A percentile compares a stretch with the other conserved stretches of the same genome.
phyloP scores from a whole-genome alignment of 2,329 filamentous ascomycete genomes.

The Cryphonectria parasitica region DNA sequence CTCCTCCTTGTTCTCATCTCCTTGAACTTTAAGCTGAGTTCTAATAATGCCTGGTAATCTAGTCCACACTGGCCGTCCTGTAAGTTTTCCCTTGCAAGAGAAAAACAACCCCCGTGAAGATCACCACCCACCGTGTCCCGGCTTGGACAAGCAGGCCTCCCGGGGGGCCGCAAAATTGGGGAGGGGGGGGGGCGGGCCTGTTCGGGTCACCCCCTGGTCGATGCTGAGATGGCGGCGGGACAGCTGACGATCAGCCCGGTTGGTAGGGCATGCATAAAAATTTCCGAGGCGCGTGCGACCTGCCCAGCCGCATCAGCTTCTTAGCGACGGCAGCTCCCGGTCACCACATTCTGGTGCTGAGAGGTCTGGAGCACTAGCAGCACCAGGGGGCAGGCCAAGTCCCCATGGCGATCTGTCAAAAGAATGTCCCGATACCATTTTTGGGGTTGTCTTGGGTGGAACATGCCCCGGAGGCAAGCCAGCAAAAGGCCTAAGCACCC shows the following conservation, averaged over 20 bases:
- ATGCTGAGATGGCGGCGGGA: constrained; percentile 17
- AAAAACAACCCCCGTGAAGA: constrained; percentile 3
- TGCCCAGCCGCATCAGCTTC: constrained; percentile 19
- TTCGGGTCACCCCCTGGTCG: constrained; percentile 9
- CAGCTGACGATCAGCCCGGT: constrained; percentile 25
- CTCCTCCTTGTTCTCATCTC: not conserved
- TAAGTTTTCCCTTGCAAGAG: not conserved
- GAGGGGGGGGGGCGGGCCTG: not conserved
- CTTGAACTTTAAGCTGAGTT: not conserved
- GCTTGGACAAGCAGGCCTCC: not conserved
- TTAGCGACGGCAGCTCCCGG: constrained; percentile 5
- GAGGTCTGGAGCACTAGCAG: constrained; percentile 2
- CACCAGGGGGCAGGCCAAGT: constrained; percentile 12
- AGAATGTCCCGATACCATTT: constrained; percentile 16
- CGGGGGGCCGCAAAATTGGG: not conserved
- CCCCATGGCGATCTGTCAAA: constrained; percentile 14
- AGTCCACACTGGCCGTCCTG: not conserved
- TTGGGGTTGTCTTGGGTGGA: not conserved
- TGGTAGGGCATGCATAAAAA: constrained; percentile 27
- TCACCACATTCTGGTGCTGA: not conserved
- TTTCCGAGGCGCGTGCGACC: constrained; percentile 24
- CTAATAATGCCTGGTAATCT: not conserved
- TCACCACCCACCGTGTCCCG: constrained; percentile 3
- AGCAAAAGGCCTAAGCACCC: not conserved
- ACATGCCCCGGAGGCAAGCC: not conserved